Evolutionary conservation across 2,329 filamentous ascomycete species (phyloP).

Genomic region (Myriosclerotinia scirpicola): DNA sequence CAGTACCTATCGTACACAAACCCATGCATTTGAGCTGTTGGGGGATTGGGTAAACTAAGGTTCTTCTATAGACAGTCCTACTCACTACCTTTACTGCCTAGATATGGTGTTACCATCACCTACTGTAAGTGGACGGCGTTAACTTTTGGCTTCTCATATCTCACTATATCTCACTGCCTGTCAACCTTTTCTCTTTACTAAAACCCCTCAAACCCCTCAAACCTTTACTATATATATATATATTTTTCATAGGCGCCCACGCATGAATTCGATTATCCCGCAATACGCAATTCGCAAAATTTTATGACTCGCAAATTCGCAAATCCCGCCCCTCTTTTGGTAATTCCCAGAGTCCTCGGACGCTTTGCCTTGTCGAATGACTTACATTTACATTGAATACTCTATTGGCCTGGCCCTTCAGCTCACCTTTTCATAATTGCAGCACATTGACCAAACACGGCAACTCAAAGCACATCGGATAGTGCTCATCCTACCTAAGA

Average conservation of each 20-base stretch:
- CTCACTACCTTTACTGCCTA: constrained; percentile 8
- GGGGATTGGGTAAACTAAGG: not conserved
- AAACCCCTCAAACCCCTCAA: not conserved
- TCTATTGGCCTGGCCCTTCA: constrained; percentile 12
- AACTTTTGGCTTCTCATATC: constrained; percentile 6
- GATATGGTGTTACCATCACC: not conserved
- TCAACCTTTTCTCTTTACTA: constrained; percentile 6
- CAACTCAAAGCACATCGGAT: constrained; percentile 3
- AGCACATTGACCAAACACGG: constrained; percentile 13
- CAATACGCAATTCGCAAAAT: constrained; percentile 7
- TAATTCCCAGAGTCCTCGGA: constrained; percentile 7
- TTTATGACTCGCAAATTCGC: constrained; percentile 5
- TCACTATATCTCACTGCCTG: not conserved
- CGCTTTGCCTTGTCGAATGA: constrained; percentile 8
- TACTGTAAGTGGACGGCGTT: constrained; percentile 3
- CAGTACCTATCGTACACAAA: not conserved
- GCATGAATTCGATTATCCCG: not conserved
- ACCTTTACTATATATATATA: not conserved
- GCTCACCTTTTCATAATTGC: constrained; percentile 16
- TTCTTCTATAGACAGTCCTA: not conserved
- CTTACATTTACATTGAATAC: constrained; percentile 6
- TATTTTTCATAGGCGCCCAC: not conserved
- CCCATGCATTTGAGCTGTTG: constrained; percentile 2
- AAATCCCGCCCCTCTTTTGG: constrained; percentile 1
- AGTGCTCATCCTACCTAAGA: not conserved